Percentiles rank a stretch among this genome's conserved stretches.
These are phyloP conservation scores for Gaillardinia entomophila DNA, from an alignment of 805 yeast genomes.

Conservation along the genomic window DNA sequence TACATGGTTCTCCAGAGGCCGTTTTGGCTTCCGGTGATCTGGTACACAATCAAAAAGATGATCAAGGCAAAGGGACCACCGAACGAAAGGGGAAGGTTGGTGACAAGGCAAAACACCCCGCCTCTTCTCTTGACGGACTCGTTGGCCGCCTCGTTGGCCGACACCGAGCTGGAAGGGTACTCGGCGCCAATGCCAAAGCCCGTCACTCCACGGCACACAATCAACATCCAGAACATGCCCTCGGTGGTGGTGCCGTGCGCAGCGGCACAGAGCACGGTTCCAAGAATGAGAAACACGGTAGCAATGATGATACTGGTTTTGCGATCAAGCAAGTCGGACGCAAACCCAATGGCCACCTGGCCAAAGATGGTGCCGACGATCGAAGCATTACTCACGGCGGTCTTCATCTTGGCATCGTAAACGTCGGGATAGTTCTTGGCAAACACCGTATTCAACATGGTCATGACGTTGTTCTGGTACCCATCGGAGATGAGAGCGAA, in stretches of 20 bases:
- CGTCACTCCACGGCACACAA: conserved; percentile 66
- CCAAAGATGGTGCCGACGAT: conserved; percentile 69
- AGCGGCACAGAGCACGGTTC: conserved; percentile 64
- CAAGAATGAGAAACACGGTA: conserved; percentile 55
- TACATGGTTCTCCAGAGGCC: conserved; percentile 70
- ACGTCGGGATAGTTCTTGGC: conserved; percentile 39
- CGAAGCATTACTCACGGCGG: conserved; percentile 65
- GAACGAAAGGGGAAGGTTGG: conserved; percentile 66
- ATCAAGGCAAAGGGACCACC: conserved; percentile 77
- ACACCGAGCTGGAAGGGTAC: conserved; percentile 62
- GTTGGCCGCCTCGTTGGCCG: conserved; percentile 71
- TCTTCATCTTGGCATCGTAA: conserved; percentile 44
- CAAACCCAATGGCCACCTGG: conserved; percentile 57
- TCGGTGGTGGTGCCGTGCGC: conserved; percentile 53
- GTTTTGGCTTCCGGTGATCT: conserved; percentile 40
- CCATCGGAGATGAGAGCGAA: conserved; percentile 76
- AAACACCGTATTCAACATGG: conserved; percentile 59
- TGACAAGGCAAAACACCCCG: conserved; percentile 56
- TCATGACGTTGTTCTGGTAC: conserved; percentile 69
- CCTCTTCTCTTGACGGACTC: conserved; percentile 63
- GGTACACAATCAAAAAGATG: conserved; percentile 62
- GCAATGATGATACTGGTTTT: conserved; percentile 67
- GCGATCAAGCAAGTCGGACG: conserved; percentile 63
- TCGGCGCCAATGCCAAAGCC: conserved; percentile 82
- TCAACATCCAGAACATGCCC: conserved; percentile 75